phyloP scores from a whole-genome alignment of 805 yeast genomes.

The Ogataea ganodermae region DNA sequence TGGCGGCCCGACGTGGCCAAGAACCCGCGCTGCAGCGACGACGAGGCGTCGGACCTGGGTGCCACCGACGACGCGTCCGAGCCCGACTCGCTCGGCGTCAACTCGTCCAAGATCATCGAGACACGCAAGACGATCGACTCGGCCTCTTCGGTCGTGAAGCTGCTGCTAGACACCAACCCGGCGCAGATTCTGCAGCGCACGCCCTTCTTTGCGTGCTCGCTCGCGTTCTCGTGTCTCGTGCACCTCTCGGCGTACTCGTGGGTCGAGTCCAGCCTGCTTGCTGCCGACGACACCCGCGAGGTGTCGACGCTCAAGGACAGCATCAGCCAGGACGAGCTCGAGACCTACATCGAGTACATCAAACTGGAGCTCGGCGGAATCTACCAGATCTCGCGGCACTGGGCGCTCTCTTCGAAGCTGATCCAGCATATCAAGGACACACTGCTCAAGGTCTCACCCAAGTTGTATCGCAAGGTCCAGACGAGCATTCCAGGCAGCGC shows the following conservation, averaged over 20 bases:
- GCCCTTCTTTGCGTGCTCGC: constrained; percentile 53
- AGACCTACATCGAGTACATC: constrained; percentile 48
- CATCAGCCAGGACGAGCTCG: constrained; percentile 40
- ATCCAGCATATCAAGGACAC: constrained; percentile 50
- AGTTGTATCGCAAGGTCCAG: constrained; percentile 40
- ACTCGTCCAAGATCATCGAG: constrained; percentile 49
- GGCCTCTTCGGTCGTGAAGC: constrained; percentile 49
- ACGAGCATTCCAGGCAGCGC: constrained; percentile 29
- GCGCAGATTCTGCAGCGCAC: constrained; percentile 46
- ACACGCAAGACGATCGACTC: constrained; percentile 57
- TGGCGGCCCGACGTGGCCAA: constrained; percentile 52
- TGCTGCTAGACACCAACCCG: constrained; percentile 50
- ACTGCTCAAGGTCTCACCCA: constrained; percentile 43
- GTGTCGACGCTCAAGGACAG: constrained; percentile 26
- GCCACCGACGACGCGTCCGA: constrained; percentile 35
- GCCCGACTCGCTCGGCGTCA: constrained; percentile 37
- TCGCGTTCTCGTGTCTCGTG: constrained; percentile 54
- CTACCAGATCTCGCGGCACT: constrained; percentile 51
- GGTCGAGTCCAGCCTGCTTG: constrained; percentile 43
- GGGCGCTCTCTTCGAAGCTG: constrained; percentile 50
- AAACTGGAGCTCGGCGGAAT: constrained; percentile 51
- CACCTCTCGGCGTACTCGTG: constrained; percentile 56
- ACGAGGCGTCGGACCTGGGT: constrained; percentile 31
- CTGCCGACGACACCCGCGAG: constrained; percentile 15
- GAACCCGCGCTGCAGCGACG: constrained; percentile 40